Evolutionary conservation across 441 rosid genomes (phyloP), one percentile per base, ranked within the genome.

Genomic region (Euphorbia schlechtendalii): DNA sequence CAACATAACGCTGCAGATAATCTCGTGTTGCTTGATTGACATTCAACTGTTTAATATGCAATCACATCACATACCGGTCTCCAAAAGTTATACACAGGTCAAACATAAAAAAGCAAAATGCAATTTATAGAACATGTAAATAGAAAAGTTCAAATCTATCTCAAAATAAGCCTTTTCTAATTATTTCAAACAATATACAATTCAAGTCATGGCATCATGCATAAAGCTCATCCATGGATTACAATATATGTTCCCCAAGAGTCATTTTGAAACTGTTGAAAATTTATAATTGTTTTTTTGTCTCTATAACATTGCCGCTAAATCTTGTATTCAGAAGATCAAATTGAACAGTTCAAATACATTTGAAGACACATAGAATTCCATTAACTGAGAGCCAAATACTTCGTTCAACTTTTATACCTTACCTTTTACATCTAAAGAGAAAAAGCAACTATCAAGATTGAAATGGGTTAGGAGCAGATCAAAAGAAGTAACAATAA

Each of bases 11-110:
- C 80, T 81, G 81, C 70, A 94, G 78, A 79, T 86, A 94, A 60
- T 87, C 92, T 74, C 77, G 86, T 48, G 99, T 94, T 70, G 96
- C 99, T 81, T 89, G 89, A 77, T 84, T 84, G 76, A 89, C 90
- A 73, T 94, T 94, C 53, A 94, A 77, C 99, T 91, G 81, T 66
- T 62, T 48, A 67, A 9, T 60, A 78, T 45, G 21, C 15, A 74
- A 63, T 70, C 59, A 65, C 36, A 54, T 63, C 49, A 66, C 8
- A 64, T 36, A 30, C 27, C 8, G 20, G 48, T 14, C 25, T 10
- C 34, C 34, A 41, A 25, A 40, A 0, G 43, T n/a, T 9, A 52
- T 1, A 53, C 14, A 64, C 9, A 57, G 8, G 40, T 46, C 21
- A 17, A 61, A 32, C 12, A 56, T 14, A 30, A 46, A 5, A 46